Percentiles rank a stretch among this genome's conserved stretches.
Conservation (phyloP, 306 rosid genomes). For the Cicer pinnatifidum region DNA sequence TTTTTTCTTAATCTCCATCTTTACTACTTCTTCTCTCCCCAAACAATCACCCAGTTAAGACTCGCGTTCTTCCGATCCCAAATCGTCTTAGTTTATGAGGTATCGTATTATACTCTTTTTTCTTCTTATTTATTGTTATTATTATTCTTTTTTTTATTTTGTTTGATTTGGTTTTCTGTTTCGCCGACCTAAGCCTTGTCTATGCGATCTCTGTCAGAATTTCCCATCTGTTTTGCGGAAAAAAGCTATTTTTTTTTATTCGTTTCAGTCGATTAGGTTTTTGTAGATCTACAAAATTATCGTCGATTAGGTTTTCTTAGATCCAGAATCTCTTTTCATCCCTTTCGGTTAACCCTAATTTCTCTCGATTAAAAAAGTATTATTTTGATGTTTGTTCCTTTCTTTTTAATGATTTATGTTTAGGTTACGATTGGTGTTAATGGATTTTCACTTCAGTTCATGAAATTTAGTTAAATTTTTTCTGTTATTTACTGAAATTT, state of each 20-base stretch:
- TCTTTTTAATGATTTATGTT: neutral
- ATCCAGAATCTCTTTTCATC: neutral
- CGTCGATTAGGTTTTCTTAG: neutral
- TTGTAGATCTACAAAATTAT: conserved; percentile 28
- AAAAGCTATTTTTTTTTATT: neutral
- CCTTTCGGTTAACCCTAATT: conserved; percentile 8
- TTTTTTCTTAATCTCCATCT: neutral
- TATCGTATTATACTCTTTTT: conserved; percentile 11
- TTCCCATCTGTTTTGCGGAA: neutral
- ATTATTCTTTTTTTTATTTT: no score
- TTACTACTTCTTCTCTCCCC: neutral
- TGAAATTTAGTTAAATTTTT: neutral
- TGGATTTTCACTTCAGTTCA: neutral
- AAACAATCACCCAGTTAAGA: conserved; percentile 46
- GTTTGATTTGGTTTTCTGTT: neutral
- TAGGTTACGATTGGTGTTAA: neutral
- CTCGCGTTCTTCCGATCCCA: conserved; percentile 71
- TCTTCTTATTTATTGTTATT: no score
- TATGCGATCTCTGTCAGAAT: conserved; percentile 6
- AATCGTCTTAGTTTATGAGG: conserved; percentile 99
- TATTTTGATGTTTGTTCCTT: neutral
- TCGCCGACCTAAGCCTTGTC: conserved; percentile 26
- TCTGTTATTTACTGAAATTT: neutral
- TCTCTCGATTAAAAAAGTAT: neutral
- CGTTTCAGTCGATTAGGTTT: neutral